Evolutionary conservation across 139 green algal species (phyloP), one percentile per base, ranked within the genome.

Genomic region (Picochlorum costavermella): DNA sequence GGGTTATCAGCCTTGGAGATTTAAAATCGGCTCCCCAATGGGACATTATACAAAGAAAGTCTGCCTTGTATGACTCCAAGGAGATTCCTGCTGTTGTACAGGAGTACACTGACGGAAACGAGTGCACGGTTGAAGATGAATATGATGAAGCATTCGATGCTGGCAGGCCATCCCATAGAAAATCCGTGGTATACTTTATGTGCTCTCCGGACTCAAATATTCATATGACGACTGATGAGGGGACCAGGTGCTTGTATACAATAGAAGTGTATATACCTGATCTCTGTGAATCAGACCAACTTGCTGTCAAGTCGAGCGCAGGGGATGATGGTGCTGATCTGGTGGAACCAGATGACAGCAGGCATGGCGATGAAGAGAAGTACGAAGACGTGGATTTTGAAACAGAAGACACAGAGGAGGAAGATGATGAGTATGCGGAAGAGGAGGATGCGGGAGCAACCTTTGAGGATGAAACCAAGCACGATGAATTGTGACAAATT

Each of bases 241-340:
- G 12, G 10, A 23, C n/a, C 8, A n/a, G 14, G 10, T 66, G 60
- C 36, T 12, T 29, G 0, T 66, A 66, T 40, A 45, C 37, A 37
- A 28, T 66, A 28, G 60, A 66, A 9, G 60, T 66, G 14, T 53
- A 59, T 43, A n/a, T 66, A 16, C 60, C 60, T 23, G 45, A 17
- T 17, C n/a, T 66, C 12, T 66, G 60, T 55, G 40, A 45, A 57
- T 40, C 57, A 12, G 60, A 51, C 16, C 12, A 16, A 23, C 51
- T 66, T 43, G 26, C 14, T 10, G 23, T 37, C 3, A 59, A 17
- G 0, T 40, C 33, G 6, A n/a, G 14, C 16, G 8, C 8, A 30
- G 5, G 20, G 6, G 25, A 59, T 59, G 28, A 33, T 20, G 25
- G 14, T 59, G 28, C 25, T 2, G 13, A 20, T 10, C 14, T n/a